Conservation (phyloP, 73 alveolate species). For the Strombidium stylifer region DNA sequence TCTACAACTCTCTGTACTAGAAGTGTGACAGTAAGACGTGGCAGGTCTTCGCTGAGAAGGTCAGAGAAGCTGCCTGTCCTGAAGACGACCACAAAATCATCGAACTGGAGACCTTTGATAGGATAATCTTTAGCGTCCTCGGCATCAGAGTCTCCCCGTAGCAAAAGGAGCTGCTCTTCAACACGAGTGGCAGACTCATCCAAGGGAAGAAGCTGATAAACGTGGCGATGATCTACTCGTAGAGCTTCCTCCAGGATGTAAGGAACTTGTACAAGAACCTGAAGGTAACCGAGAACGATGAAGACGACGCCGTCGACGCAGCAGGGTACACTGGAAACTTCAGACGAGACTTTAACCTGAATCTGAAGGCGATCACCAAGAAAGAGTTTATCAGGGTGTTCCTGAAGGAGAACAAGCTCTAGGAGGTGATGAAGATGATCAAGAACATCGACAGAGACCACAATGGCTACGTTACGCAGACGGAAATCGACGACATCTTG, state of each 20-base stretch:
- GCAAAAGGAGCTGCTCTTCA: slow-evolving; percentile 5
- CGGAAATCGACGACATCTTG: too few relatives aligned
- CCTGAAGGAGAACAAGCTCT: too few relatives aligned
- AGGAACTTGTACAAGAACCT: slow-evolving; percentile 11
- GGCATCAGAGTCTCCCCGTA: not conserved
- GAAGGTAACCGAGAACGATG: slow-evolving; percentile 21
- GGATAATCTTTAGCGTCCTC: not conserved
- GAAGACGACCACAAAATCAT: slow-evolving; percentile 15
- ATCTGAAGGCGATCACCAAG: too few relatives aligned
- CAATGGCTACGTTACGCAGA: too few relatives aligned
- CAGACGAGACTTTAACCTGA: slow-evolving; percentile 17
- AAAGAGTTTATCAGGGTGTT: too few relatives aligned
- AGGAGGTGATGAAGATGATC: too few relatives aligned
- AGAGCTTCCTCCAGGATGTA: not conserved
- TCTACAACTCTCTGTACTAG: not conserved
- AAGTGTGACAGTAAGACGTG: not conserved
- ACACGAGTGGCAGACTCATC: slow-evolving; percentile 15
- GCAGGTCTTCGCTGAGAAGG: not conserved
- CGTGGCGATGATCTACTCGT: not conserved
- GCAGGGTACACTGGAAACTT: slow-evolving; percentile 23
- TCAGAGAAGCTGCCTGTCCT: not conserved
- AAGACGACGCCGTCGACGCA: slow-evolving; percentile 25
- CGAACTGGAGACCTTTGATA: not conserved
- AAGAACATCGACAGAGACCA: too few relatives aligned
- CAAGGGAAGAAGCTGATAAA: not conserved